These are phyloP conservation scores for Teratosphaeria viscida DNA, from an alignment of 2,329 filamentous ascomycete genomes.

Conservation along the genomic window DNA sequence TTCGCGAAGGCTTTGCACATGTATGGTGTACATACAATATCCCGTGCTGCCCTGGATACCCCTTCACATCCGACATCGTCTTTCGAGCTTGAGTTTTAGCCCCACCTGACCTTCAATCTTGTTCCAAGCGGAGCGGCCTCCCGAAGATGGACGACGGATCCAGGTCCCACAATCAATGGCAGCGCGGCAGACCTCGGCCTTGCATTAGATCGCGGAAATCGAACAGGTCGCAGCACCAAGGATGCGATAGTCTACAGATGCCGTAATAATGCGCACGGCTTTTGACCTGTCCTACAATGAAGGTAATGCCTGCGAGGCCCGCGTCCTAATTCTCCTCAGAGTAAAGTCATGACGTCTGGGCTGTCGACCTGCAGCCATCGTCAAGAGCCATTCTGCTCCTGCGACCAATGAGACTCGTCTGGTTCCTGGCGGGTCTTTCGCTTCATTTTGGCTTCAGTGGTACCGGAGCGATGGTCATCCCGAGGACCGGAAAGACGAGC, in stretches of 20 bases:
- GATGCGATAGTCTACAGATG: background rate
- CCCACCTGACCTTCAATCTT: background rate
- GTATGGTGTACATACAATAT: too few relatives aligned
- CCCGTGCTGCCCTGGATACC: too few relatives aligned
- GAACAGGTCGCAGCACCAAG: background rate
- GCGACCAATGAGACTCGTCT: background rate
- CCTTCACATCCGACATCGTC: background rate
- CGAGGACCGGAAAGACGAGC: background rate
- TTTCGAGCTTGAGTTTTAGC: background rate
- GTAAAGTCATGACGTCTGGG: constrained; percentile 3
- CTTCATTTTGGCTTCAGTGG: background rate
- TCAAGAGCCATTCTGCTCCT: background rate
- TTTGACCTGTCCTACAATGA: background rate
- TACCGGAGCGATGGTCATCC: background rate
- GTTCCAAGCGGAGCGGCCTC: background rate
- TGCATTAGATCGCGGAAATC: too few relatives aligned
- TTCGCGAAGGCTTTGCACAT: too few relatives aligned
- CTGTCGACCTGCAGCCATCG: background rate
- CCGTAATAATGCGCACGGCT: background rate
- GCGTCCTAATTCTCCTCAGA: background rate
- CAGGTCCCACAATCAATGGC: too few relatives aligned
- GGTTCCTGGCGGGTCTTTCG: background rate
- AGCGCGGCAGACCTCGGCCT: too few relatives aligned
- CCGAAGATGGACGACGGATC: background rate
- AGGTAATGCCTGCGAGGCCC: background rate